Percentiles rank a stretch among this genome's conserved stretches.
Evolutionary conservation across 2,329 filamentous ascomycete species (phyloP).

Genomic region (Sporothrix pseudoabietina): DNA sequence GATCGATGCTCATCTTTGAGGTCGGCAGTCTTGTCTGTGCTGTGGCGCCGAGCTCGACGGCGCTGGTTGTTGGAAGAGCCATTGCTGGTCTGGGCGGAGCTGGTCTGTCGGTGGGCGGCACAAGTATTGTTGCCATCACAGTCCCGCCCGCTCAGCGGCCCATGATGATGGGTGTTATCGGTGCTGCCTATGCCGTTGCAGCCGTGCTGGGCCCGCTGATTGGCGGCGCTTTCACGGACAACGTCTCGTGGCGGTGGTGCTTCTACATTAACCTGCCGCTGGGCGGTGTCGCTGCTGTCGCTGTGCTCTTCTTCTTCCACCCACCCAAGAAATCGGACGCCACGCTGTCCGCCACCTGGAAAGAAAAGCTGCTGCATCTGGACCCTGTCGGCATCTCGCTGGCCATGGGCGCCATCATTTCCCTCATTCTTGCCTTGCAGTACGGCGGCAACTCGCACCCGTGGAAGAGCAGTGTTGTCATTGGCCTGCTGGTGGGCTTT

Average conservation of each 20-base stretch:
- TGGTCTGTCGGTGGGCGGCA: constrained; percentile 14
- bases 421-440: constrained; percentile 47
- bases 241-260: constrained; percentile 43
- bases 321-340: background rate
- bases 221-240: constrained; percentile 37
- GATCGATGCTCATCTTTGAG: constrained; percentile 8
- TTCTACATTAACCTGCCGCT: constrained; percentile 47
- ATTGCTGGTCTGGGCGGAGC: constrained; percentile 15
- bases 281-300: constrained; percentile 23
- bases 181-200: constrained; percentile 35
- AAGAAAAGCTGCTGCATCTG: constrained; percentile 22
- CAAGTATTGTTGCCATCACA: background rate
- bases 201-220: constrained; percentile 38
- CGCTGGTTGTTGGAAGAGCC: constrained; percentile 4
- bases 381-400: constrained; percentile 26
- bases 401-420: constrained; percentile 39
- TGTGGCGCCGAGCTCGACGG: constrained; percentile 5
- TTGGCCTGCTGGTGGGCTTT: constrained; percentile 43
- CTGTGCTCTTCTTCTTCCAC: background rate
- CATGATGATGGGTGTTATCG: constrained; percentile 18
- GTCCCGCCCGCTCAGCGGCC: background rate
- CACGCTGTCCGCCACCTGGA: background rate
- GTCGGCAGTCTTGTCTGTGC: constrained; percentile 18
- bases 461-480: constrained; percentile 42
- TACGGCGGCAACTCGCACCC: constrained; percentile 46